phyloP scores from a whole-genome alignment of 2,329 filamentous ascomycete genomes.

The Fusarium pseudocircinatum region DNA sequence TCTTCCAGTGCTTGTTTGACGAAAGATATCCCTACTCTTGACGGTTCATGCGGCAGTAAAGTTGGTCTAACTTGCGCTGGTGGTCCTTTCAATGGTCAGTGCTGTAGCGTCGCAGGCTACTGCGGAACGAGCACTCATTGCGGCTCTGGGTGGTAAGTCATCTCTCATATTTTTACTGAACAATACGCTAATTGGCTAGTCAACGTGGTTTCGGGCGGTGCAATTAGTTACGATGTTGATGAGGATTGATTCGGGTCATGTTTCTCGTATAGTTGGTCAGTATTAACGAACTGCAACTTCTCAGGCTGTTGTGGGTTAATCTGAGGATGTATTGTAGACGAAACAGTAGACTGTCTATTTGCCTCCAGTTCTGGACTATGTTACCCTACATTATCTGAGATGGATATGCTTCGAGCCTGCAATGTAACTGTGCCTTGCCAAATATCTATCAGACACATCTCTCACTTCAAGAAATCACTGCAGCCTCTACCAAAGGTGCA shows the following conservation, averaged over 20 bases:
- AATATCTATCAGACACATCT: neutral
- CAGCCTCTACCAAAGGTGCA: neutral
- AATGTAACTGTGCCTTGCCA: neutral
- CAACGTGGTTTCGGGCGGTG: neutral
- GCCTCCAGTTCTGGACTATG: too few relatives aligned
- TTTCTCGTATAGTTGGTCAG: too few relatives aligned
- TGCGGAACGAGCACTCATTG: constrained; percentile 2
- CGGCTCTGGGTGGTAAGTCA: neutral
- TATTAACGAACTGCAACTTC: neutral
- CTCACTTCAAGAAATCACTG: neutral
- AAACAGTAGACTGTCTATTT: too few relatives aligned
- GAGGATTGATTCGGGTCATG: too few relatives aligned
- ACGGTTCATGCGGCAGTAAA: neutral
- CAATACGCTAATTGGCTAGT: neutral
- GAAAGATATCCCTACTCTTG: neutral
- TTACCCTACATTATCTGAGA: too few relatives aligned
- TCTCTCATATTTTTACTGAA: neutral
- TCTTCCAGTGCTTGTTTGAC: neutral
- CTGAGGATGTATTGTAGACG: too few relatives aligned
- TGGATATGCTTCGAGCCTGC: neutral
- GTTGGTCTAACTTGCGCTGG: constrained; percentile 4
- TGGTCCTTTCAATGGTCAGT: constrained; percentile 13
- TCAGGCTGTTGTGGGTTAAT: neutral
- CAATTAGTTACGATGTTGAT: neutral
- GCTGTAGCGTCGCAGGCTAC: neutral